Base-by-base conservation (phyloP, 345 rosid species). In the Pugionium dolabratum region DNA sequence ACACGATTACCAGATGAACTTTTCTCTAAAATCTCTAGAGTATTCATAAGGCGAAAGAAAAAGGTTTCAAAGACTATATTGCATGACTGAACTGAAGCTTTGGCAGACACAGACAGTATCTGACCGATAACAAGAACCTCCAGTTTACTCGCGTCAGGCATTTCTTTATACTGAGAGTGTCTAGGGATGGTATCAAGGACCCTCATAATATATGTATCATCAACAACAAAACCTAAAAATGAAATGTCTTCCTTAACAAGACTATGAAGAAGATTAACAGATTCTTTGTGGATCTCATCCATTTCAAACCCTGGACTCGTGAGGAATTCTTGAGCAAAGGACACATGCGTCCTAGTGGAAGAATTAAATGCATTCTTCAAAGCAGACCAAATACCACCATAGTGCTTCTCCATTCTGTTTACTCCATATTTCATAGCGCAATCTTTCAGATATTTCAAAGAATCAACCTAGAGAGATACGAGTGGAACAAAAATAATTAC, bases 401-500 rank as follows among this genome's bases (percentile, higher is more conserved):
- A 81, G 69, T 94, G 90, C 76, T 78, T 84, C 73, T 56, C 81
- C 77, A 84, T 79, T 76, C 86, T 77, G 49, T 78, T 84, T 49
- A 70, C 83, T 54, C 96, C 96, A 81, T 86, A 94, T 45, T 80
- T 84, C 47, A 74, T 18, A 0, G 73, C 69, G 78, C 99, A 88
- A 73, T 74, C 59, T 44, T 79, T 63, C 48, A 94, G 85, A 75
- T 76, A 94, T 79, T 79, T 88, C 80, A 94, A 80, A 67, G 99
- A 87, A 79, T 94, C 99, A 73, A 88, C 85, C 99, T 94, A 72
- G 33, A 57, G 18, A 18, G 37, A 69, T 55, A 47, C 4, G 35
- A 73, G 55, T 59, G 41, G 46, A 55, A 39, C 41, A 53, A 52
- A 18, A 18, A 18, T 18, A 18, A 18, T 5, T 64, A 69, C 35